Evolutionary conservation across 345 rosid species (phyloP).

Genomic region (Rhizophora apiculata): DNA sequence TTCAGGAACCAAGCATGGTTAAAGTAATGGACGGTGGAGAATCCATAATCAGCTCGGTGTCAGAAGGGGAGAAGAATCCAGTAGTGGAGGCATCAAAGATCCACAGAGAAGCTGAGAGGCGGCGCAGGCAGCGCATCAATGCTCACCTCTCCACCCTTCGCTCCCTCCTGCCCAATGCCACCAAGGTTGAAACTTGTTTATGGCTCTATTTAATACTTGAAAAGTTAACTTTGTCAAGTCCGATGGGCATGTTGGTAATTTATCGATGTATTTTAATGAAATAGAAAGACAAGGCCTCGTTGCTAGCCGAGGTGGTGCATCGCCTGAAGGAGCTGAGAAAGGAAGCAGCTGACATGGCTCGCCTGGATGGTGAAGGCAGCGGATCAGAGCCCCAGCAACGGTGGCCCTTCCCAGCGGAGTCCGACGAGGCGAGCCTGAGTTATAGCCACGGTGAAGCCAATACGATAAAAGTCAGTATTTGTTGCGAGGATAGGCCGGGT

Average conservation of each 20-base stretch:
- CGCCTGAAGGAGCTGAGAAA: slow-evolving; percentile 51
- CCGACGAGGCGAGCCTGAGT: slow-evolving; percentile 38
- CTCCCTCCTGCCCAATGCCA: slow-evolving; percentile 48
- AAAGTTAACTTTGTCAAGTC: not conserved
- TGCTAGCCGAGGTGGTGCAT: slow-evolving; percentile 78
- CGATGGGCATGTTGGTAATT: not conserved
- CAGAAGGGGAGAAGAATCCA: slow-evolving; percentile 21
- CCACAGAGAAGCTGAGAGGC: slow-evolving; percentile 58
- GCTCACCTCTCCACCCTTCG: slow-evolving; percentile 60
- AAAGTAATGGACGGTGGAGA: slow-evolving; percentile 23
- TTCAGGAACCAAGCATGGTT: slow-evolving; percentile 16
- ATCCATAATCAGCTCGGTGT: slow-evolving; percentile 21
- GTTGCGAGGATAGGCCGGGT: slow-evolving; percentile 55
- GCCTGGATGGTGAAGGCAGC: slow-evolving; percentile 13
- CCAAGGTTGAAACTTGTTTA: slow-evolving; percentile 22
- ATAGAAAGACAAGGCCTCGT: slow-evolving; percentile 79
- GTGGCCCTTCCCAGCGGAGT: slow-evolving; percentile 41
- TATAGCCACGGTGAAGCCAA: slow-evolving; percentile 17
- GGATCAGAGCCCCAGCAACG: slow-evolving; percentile 12
- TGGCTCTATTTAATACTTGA: not conserved
- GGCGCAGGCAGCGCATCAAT: slow-evolving; percentile 63
- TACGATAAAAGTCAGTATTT: slow-evolving; percentile 36
- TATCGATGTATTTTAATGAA: not conserved
- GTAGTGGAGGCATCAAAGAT: slow-evolving; percentile 35
- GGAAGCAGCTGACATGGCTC: slow-evolving; percentile 41